A percentile compares a stretch with the other conserved stretches of the same genome.
Evolutionary conservation across 306 rosid genomes (phyloP).

Genomic region (Cicer judaicum): DNA sequence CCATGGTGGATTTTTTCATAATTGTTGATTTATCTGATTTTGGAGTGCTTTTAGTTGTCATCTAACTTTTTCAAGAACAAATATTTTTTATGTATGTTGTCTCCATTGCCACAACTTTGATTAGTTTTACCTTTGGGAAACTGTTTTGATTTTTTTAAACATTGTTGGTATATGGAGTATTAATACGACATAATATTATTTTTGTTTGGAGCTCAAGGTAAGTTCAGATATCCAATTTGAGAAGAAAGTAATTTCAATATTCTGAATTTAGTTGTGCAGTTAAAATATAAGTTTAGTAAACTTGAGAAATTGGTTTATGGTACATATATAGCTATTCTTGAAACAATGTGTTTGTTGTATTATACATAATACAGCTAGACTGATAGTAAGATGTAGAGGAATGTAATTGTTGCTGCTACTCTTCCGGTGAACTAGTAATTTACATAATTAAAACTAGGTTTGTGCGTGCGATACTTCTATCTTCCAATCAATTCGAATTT

Average conservation of each 20-base stretch:
- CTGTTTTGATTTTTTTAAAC: background rate
- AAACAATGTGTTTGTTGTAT: background rate
- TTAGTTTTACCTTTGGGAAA: constrained; percentile 7
- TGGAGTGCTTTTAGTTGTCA: background rate
- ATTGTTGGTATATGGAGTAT: constrained; percentile 6
- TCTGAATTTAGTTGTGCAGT: constrained; percentile 20
- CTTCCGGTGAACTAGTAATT: too few species aligned
- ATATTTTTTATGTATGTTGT: background rate
- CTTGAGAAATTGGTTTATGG: constrained; percentile 16
- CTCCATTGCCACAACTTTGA: background rate
- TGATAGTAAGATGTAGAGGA: background rate
- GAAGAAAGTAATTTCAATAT: background rate
- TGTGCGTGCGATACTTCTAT: too few species aligned
- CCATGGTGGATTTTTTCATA: background rate
- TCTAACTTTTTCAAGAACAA: background rate
- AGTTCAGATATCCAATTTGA: background rate
- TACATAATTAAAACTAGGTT: too few species aligned
- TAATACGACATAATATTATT: background rate
- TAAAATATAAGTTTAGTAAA: background rate
- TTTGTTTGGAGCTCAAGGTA: background rate
- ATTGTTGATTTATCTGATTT: background rate
- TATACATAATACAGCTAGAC: background rate
- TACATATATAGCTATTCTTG: background rate
- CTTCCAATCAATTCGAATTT: background rate
- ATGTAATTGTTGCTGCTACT: background rate